Conservation (phyloP, 768 basidiomycete species). For the Pisolithus marmoratus region DNA sequence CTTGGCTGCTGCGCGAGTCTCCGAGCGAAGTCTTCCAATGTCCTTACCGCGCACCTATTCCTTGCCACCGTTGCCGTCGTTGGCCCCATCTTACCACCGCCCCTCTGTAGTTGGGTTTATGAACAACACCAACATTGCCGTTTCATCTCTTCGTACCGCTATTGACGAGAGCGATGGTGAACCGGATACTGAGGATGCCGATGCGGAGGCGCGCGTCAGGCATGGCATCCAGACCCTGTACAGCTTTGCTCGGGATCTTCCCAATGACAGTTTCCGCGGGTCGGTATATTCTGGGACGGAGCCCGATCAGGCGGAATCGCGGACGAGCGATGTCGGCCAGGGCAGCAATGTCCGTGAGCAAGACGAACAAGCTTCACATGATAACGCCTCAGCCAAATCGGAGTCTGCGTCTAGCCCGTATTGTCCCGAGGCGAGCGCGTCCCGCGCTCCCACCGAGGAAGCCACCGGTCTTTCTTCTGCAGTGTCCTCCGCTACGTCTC, state of each 20-base stretch:
- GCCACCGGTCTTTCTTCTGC: slow-evolving; percentile 14
- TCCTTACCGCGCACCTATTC: slow-evolving; percentile 30
- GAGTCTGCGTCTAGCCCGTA: slow-evolving; percentile 8
- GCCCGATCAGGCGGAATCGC: slow-evolving; percentile 11
- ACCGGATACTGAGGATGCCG: slow-evolving; percentile 27
- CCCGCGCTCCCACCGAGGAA: slow-evolving; percentile 15
- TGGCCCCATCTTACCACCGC: slow-evolving; percentile 22
- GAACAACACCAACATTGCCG: slow-evolving; percentile 32
- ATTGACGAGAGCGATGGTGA: slow-evolving; percentile 32
- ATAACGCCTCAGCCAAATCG: slow-evolving; percentile 11
- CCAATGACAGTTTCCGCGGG: slow-evolving; percentile 19
- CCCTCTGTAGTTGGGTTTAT: slow-evolving; percentile 24
- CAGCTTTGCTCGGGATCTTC: slow-evolving; percentile 28
- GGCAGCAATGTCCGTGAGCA: slow-evolving; percentile 6
- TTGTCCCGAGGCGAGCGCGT: slow-evolving; percentile 14
- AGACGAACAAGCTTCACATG: slow-evolving; percentile 5
- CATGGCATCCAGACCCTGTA: slow-evolving; percentile 28
- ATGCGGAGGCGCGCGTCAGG: slow-evolving; percentile 19
- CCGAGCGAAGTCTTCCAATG: slow-evolving; percentile 25
- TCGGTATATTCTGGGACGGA: slow-evolving; percentile 23
- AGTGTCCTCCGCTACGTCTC: slow-evolving; percentile 26
- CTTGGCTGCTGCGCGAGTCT: slow-evolving; percentile 26
- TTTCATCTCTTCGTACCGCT: slow-evolving; percentile 29
- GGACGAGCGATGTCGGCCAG: slow-evolving; percentile 19
- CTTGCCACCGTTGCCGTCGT: slow-evolving; percentile 26